Evolutionary conservation across 805 yeast species (phyloP).

Genomic region (Candida broadrunensis): DNA sequence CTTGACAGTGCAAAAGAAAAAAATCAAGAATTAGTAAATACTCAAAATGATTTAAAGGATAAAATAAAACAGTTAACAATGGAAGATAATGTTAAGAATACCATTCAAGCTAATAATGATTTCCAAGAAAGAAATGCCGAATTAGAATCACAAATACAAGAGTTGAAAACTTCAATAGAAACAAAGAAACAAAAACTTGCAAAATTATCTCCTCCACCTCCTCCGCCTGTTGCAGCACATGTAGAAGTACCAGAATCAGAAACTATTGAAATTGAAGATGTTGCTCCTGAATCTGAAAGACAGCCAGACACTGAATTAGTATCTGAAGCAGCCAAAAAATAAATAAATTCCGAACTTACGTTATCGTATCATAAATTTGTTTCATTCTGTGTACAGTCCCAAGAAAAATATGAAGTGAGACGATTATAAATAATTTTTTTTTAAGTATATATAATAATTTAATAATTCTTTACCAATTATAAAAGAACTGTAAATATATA

Average conservation of each 20-base stretch:
- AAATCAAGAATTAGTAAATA: conserved; percentile 13
- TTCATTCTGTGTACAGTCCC: too few species aligned
- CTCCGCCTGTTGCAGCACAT: not conserved
- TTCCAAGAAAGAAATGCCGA: conserved; percentile 30
- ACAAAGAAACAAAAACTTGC: conserved; percentile 24
- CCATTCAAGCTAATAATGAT: conserved; percentile 39
- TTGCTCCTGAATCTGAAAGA: not conserved
- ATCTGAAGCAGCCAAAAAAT: too few species aligned
- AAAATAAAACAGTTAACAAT: conserved; percentile 30
- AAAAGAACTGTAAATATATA: too few species aligned
- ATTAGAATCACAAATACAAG: conserved; percentile 31
- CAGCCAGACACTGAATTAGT: not conserved
- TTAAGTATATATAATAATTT: too few species aligned
- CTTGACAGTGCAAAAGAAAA: conserved; percentile 17
- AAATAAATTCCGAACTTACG: too few species aligned
- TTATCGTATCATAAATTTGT: too few species aligned
- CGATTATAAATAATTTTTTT: too few species aligned
- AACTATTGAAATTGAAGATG: not conserved
- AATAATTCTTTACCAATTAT: too few species aligned
- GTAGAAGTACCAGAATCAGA: not conserved
- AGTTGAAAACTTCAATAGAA: conserved; percentile 20
- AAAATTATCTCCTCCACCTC: conserved; percentile 4
- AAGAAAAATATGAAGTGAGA: too few species aligned
- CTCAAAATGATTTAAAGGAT: conserved; percentile 15
- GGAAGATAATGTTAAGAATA: conserved; percentile 36